Base-by-base conservation (phyloP, 805 yeast species). In the Kodamaea hsintzibuensis region DNA sequence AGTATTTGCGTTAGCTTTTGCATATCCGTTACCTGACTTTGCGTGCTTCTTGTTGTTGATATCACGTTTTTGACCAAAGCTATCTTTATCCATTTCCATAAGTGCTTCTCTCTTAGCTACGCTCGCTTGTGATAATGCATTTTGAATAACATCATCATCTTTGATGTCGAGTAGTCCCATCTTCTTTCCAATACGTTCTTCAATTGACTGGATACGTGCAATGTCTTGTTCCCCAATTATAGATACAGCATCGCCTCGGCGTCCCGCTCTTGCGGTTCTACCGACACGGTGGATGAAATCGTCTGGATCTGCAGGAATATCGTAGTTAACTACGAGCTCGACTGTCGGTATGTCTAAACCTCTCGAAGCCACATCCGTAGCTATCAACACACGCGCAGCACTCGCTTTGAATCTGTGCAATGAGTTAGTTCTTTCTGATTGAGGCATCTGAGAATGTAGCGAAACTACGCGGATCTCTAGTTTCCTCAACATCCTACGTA, bases 191-290 rank as follows among this genome's bases (percentile, higher is more conserved):
- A 91, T 88, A 60, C 98, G 80, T 52, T 84, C 90, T 68, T 95
- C 99, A 51, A 95, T 93, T 6, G 93, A 86, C 57, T 88, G 81
- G 5, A 95, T 80, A 62, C 98, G 80, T 22, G 78, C 80, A 12
- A 95, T 85, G 66, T 93, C 99, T 55, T 87, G 83, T 62, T 92
- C 97, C 0, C 96, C 83, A 3, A 95, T 88, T 55, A 95, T 79
- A 12, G 95, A 83, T 1, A 95, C 76, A 6, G 96, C 82, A 58
- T 84, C 90, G 73, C 99, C 99, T 49, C 76, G 73, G 62, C 96
- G 80, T 1, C 98, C 98, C 2, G 98, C 98, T 81, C 99, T 88
- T 8, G 98, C 99, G 10, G 99, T 93, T 83, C 99, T 89, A 76
- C 99, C 99, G 9, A 93, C 96, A 70, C 99, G 80, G 72, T 95